Conservation (phyloP, 2,329 filamentous ascomycete genomes). For the Epichloe typhina region DNA sequence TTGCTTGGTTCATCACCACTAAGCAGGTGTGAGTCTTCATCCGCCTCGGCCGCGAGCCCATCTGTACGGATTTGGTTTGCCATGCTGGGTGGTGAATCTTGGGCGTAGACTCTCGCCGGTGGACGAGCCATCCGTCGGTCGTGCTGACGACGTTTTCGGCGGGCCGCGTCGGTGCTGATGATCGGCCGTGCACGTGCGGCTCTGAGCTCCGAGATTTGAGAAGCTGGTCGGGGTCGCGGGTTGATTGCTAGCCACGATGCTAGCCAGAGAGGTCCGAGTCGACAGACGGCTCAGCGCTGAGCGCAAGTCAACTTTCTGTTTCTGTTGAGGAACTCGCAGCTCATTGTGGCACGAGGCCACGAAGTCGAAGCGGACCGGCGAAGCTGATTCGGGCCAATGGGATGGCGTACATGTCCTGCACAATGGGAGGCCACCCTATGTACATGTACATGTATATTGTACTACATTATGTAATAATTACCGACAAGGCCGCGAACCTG, state of each 20-base stretch:
- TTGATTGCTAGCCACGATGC: no score
- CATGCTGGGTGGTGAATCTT: neutral
- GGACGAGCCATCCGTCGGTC: neutral
- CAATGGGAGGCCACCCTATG: no score
- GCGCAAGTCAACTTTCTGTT: neutral
- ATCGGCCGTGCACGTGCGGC: no score
- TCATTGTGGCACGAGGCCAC: neutral
- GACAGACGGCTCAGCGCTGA: neutral
- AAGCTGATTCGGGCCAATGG: neutral
- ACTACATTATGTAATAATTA: no score
- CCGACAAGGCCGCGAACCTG: no score
- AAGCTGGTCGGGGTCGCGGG: no score
- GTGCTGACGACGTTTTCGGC: neutral
- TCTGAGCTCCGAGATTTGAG: no score
- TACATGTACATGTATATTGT: no score
- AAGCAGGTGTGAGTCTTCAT: conserved; percentile 21
- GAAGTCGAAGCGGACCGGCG: neutral
- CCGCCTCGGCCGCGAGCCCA: conserved; percentile 1
- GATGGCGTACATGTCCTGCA: neutral
- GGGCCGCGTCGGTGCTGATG: neutral
- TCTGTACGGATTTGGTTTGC: neutral
- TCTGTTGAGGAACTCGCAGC: neutral
- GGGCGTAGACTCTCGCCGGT: neutral
- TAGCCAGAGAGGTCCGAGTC: neutral
- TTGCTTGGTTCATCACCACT: conserved; percentile 2